Percentiles rank a stretch among this genome's conserved stretches.
phyloP scores from a whole-genome alignment of 1,284 basidiomycete genomes.

The Malassezia sp. region DNA sequence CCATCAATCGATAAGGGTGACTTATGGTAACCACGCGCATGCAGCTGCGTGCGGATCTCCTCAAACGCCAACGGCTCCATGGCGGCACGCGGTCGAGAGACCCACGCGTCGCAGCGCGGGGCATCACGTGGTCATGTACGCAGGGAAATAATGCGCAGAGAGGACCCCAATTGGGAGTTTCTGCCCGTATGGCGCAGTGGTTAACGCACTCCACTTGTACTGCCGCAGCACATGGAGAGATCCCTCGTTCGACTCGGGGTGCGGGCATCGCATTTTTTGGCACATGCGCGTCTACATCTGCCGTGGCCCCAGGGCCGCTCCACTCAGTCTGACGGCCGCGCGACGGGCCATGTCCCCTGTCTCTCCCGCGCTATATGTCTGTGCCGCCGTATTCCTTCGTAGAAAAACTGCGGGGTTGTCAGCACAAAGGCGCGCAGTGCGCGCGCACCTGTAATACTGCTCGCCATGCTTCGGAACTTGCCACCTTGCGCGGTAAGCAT shows the following conservation, averaged over 20 bases:
- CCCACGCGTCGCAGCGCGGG: not conserved
- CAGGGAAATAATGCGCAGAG: not conserved
- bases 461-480: conserved; percentile 8
- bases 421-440: not conserved
- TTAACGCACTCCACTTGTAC: conserved; percentile 22
- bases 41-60: conserved; percentile 6
- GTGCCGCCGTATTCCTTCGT: not conserved
- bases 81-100: too few relatives aligned
- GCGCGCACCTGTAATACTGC: conserved; percentile 9
- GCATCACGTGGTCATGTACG: not conserved
- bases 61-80: conserved; percentile 3
- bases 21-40: conserved; percentile 8
- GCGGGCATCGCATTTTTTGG: conserved; percentile 13
- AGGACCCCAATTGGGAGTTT: conserved; percentile 2
- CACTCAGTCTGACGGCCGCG: too few relatives aligned
- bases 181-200: conserved; percentile 22
- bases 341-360: too few relatives aligned
- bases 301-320: too few relatives aligned
- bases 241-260: conserved; percentile 23
- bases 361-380: too few relatives aligned
- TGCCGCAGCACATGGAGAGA: conserved; percentile 16
- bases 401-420: conserved; percentile 9
- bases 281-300: too few relatives aligned
- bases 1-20: conserved; percentile 1
- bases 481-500: conserved; percentile 13